Base-by-base conservation (phyloP, 2,329 filamentous ascomycete genomes). In the Trichoderma koningiopsis region DNA sequence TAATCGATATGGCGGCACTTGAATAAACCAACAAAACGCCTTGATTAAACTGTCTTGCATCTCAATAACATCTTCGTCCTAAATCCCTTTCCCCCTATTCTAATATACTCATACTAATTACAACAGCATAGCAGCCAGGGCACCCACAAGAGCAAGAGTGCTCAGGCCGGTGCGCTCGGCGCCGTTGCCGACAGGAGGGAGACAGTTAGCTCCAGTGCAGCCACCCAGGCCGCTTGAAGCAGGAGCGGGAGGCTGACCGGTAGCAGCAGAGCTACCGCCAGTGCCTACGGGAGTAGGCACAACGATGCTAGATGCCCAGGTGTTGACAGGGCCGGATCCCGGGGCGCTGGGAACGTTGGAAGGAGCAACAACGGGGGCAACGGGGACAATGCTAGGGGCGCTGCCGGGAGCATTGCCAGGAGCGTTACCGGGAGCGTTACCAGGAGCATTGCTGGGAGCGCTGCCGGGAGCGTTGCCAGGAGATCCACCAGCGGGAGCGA, bases 101-200 rank as follows among this genome's bases (percentile, higher is more conserved):
- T 31, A 40, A 7, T n/a, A 47, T n/a, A 57, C 35, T 67, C 22
- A 59, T 8, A 33, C 33, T 14, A 31, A 19, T 55, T 68, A 68
- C 56, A 68, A 37, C 57, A 68, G 65, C 71, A 76, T 57, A 58
- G 70, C 72, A 14, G 62, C 68, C 35, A 72, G 58, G 53, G 66
- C 72, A 52, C 71, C 71, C 56, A 74, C 61, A 29, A 73, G 66
- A 37, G 70, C 72, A 63, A 74, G 33, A 43, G 70, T 64, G 70
- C 73, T 73, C 68, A 72, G 59, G 60, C 74, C 67, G 40, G 71
- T 53, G 67, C 72, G 72, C 60, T 66, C 70, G 24, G 72, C 73
- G 64, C 73, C 70, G 68, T 62, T 71, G 68, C 71, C 68, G 52
- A 68, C 69, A 60, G 61, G 63, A 33, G 63, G 55, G 14, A 67